Conservation (phyloP, 192 early-diverging fungal genomes). For the Entomortierella beljakovae region DNA sequence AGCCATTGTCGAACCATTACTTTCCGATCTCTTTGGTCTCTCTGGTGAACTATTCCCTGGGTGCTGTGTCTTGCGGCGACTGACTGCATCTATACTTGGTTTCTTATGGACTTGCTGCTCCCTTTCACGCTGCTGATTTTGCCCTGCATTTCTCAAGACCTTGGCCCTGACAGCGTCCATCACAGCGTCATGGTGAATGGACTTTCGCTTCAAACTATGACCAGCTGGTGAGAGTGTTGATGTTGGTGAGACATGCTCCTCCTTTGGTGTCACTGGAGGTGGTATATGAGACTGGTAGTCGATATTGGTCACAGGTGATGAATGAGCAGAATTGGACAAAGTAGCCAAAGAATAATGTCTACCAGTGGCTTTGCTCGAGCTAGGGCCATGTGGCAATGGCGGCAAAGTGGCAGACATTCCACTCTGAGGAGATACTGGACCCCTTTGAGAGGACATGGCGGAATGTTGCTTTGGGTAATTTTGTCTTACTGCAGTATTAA, state of each 20-base stretch:
- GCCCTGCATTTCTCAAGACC: slow-evolving; percentile 50
- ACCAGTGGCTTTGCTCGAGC: slow-evolving; percentile 16
- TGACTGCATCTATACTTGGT: slow-evolving; percentile 1
- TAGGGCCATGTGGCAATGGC: slow-evolving; percentile 8
- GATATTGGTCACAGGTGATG: slow-evolving; percentile 31
- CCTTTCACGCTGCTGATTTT: slow-evolving; percentile 29
- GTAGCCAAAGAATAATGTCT: slow-evolving; percentile 27
- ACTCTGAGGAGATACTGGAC: slow-evolving; percentile 9
- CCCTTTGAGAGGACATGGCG: slow-evolving; percentile 9
- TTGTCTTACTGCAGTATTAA: slow-evolving; percentile 32
- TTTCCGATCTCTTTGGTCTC: slow-evolving; percentile 10
- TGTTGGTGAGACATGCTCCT: slow-evolving; percentile 41
- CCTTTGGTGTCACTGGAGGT: slow-evolving; percentile 46
- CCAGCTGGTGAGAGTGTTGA: slow-evolving; percentile 37
- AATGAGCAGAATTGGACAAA: slow-evolving; percentile 31
- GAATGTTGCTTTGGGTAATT: slow-evolving; percentile 14
- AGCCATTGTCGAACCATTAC: slow-evolving; percentile 8
- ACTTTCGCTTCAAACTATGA: slow-evolving; percentile 51
- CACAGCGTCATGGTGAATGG: slow-evolving; percentile 56
- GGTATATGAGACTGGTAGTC: slow-evolving; percentile 52
- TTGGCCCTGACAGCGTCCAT: slow-evolving; percentile 60
- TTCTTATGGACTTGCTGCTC: slow-evolving; percentile 29
- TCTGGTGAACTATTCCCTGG: slow-evolving; percentile 16
- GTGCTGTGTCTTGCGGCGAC: slow-evolving; percentile 24
- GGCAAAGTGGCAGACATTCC: slow-evolving; percentile 2